Percentiles rank a stretch among this genome's conserved stretches.
Conservation (phyloP, 2,329 filamentous ascomycete genomes). For the Sporothrix curviconia region DNA sequence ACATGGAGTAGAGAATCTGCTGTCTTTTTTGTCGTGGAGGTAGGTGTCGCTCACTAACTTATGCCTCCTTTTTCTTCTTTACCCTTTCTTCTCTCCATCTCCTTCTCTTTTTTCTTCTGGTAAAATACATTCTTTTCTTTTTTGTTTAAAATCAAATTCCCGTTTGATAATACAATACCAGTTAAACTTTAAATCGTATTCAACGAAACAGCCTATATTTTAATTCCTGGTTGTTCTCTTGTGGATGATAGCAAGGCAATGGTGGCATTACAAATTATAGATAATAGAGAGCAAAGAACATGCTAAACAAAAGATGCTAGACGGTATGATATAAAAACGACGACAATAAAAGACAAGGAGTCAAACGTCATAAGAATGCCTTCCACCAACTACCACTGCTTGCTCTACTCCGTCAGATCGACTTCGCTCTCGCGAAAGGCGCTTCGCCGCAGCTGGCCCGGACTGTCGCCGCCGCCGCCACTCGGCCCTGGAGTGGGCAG, state of each 20-base stretch:
- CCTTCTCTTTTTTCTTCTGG: not conserved
- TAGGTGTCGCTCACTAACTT: no score
- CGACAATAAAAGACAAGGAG: not conserved
- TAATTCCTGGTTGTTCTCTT: no score
- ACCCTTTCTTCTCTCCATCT: no score
- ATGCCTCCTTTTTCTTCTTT: no score
- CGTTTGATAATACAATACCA: not conserved
- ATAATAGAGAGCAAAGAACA: not conserved
- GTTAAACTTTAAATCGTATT: not conserved
- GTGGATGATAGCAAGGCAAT: not conserved
- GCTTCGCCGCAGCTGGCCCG: not conserved
- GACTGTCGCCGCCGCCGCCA: not conserved
- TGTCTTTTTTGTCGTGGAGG: no score
- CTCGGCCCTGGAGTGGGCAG: not conserved
- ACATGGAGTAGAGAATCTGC: no score
- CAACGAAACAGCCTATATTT: no score
- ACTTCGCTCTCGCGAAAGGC: conserved; percentile 9
- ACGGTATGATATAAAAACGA: no score
- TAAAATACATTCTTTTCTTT: not conserved
- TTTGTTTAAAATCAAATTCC: not conserved
- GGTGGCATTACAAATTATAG: conserved; percentile 1
- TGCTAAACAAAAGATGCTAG: no score
- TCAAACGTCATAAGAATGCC: not conserved
- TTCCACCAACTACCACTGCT: not conserved
- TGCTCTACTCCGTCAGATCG: not conserved